A percentile compares a stretch with the other conserved stretches of the same genome.
These are phyloP conservation scores for Mycoemilia scoparia DNA, from an alignment of 192 early-diverging fungal species.

Conservation along the genomic window DNA sequence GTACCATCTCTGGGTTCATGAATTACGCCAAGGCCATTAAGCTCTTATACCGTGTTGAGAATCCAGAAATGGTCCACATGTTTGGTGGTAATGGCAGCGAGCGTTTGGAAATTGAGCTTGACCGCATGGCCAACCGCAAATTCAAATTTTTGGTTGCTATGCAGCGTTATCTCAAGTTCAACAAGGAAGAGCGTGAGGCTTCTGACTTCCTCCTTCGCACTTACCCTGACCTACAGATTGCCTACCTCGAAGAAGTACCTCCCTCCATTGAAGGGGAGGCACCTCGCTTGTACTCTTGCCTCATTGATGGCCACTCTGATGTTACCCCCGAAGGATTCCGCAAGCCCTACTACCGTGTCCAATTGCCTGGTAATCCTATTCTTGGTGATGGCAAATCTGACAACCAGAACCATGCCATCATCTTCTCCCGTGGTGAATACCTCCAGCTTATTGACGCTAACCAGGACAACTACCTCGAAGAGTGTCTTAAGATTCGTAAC, in stretches of 20 bases:
- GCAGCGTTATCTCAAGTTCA: slow-evolving; percentile 70
- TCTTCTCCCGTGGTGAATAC: slow-evolving; percentile 76
- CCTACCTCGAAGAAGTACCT: slow-evolving; percentile 57
- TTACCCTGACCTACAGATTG: slow-evolving; percentile 63
- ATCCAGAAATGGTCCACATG: slow-evolving; percentile 49
- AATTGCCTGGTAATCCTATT: slow-evolving; percentile 68
- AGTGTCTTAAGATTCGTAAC: slow-evolving; percentile 72
- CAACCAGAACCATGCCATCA: slow-evolving; percentile 75
- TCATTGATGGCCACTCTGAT: slow-evolving; percentile 67
- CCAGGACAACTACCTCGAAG: slow-evolving; percentile 86
- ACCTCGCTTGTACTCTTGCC: slow-evolving; percentile 34
- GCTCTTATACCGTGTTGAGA: slow-evolving; percentile 59
- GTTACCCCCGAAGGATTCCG: slow-evolving; percentile 46
- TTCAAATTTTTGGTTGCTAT: slow-evolving; percentile 71
- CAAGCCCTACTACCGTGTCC: slow-evolving; percentile 56
- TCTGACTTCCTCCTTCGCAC: slow-evolving; percentile 55
- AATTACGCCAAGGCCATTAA: slow-evolving; percentile 75
- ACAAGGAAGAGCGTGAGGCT: slow-evolving; percentile 51
- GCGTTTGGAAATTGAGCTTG: slow-evolving; percentile 47
- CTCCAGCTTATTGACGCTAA: slow-evolving; percentile 76
- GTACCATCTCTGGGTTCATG: slow-evolving; percentile 74
- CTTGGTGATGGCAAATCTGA: slow-evolving; percentile 84
- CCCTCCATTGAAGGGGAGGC: slow-evolving; percentile 39
- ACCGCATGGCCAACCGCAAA: slow-evolving; percentile 50
- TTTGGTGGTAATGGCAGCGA: slow-evolving; percentile 43